Evolutionary conservation across 352 stramenopile species (phyloP), one percentile per base, ranked within the genome.

Genomic region (Globisporangium cylindrosporum): DNA sequence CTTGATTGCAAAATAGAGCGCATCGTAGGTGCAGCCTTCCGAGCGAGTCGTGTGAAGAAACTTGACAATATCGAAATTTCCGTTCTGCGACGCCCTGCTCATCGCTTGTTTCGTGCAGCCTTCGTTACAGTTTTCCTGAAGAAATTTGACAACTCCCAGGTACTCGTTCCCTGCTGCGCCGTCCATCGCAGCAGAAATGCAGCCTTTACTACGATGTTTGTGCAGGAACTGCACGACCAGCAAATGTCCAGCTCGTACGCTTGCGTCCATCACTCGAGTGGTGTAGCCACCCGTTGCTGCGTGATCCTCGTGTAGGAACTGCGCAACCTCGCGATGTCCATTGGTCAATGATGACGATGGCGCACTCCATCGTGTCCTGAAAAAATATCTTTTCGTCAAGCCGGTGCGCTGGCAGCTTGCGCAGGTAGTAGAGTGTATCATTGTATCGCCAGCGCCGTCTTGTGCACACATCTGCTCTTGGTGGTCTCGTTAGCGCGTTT

Each of bases 81-180:
- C 29, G 12, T 61, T 29, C 27, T 29, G 55, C 29, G 9, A 14
- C n/a, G 24, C 27, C 18, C 53, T 32, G 27, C 27, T 32, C 27
- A 68, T 68, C 53, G 63, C 36, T 5, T 29, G 1, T 7, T 20
- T 24, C 20, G 54, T 56, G 10, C 63, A 68, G 22, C 63, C 53
- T 24, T 68, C 53, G 4, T 32, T 29, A 7, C 63, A 25, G 36
- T 58, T 59, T 22, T 48, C 59, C n/a, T 64, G 59, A 3, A 64
- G 18, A n/a, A 51, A 62, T 34, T 62, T 49, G 32, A 51, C n/a
- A 12, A 62, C 18, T 4, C 29, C 57, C 8, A 51, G 20, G 57
- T 51, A 34, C 2, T 7, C 34, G n/a, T 49, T 62, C 57, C n/a
- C n/a, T 6, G 57, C 57, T 8, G 57, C n/a, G 3, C n/a, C 14